phyloP scores from a whole-genome alignment of 306 rosid species.

The Albizia julibrissin region DNA sequence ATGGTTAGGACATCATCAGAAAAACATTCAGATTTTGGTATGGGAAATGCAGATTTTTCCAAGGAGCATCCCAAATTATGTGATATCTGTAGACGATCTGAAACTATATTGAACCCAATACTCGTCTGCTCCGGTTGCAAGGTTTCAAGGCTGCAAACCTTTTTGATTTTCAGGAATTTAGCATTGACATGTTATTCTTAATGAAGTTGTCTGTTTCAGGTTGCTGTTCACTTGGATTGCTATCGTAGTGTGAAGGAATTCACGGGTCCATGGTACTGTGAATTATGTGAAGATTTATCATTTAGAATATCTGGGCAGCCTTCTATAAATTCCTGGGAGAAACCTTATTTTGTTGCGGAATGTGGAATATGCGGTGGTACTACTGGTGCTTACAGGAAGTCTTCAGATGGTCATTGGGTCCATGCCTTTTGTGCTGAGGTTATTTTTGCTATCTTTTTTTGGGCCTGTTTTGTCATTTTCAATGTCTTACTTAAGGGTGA shows the following conservation, averaged over 20 bases:
- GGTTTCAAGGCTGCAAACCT: conserved; percentile 48
- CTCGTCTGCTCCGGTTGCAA: conserved; percentile 90
- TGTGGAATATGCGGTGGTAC: conserved; percentile 93
- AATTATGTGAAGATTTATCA: conserved; percentile 76
- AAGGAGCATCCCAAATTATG: conserved; percentile 87
- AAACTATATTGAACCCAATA: conserved; percentile 75
- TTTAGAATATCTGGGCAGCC: conserved; percentile 57
- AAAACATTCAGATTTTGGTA: conserved; percentile 61
- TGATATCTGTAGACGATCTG: conserved; percentile 88
- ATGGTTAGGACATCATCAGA: conserved; percentile 65
- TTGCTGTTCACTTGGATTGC: conserved; percentile 93
- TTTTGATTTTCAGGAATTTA: conserved; percentile 10
- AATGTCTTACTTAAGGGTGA: conserved; percentile 5
- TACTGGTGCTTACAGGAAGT: conserved; percentile 92
- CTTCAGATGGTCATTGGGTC: conserved; percentile 92
- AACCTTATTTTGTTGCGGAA: conserved; percentile 69
- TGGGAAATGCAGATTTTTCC: conserved; percentile 54
- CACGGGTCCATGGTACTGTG: conserved; percentile 95
- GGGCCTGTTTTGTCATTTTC: conserved; percentile 7
- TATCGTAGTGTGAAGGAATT: conserved; percentile 79
- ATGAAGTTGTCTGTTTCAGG: conserved; percentile 51
- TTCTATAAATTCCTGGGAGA: conserved; percentile 81
- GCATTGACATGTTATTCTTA: conserved; percentile 26
- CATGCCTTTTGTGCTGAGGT: conserved; percentile 99
- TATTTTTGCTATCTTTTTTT: conserved; percentile 17